Percentiles rank a stretch among this genome's conserved stretches.
Evolutionary conservation across 805 yeast species (phyloP).

Genomic region (Starmerella geochares): DNA sequence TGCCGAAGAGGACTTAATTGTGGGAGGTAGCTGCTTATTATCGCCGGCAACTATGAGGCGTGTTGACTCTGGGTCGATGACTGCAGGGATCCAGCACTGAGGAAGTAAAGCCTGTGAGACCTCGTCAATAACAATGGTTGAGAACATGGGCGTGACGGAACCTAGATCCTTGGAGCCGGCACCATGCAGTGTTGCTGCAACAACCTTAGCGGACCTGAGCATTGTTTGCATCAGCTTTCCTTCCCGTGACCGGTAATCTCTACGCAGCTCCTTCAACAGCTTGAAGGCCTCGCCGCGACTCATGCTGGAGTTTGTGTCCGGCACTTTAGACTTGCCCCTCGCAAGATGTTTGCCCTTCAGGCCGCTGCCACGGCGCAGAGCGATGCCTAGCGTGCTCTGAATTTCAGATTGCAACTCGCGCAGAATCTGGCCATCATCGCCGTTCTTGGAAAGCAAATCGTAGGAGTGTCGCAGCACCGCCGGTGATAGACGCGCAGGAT

Average conservation of each 20-base stretch:
- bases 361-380: conserved; percentile 44
- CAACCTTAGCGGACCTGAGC: conserved; percentile 52
- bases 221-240: conserved; percentile 50
- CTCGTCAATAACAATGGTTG: conserved; percentile 83
- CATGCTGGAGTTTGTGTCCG: not conserved
- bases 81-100: conserved; percentile 88
- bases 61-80: conserved; percentile 30
- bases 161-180: conserved; percentile 63
- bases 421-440: conserved; percentile 51
- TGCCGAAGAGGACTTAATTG: conserved; percentile 47
- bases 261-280: conserved; percentile 57
- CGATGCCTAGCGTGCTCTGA: conserved; percentile 45
- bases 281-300: conserved; percentile 42
- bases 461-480: conserved; percentile 59
- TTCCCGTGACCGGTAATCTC: conserved; percentile 61
- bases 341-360: conserved; percentile 34
- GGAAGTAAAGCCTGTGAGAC: conserved; percentile 92
- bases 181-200: conserved; percentile 80
- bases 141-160: conserved; percentile 44
- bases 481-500: conserved; percentile 74
- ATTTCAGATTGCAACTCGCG: conserved; percentile 65
- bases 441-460: conserved; percentile 55
- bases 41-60: conserved; percentile 83
- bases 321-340: conserved; percentile 33
- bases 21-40: conserved; percentile 84